Conservation (phyloP, 140 eudicot species). For the Erigeron philadelphicus region DNA sequence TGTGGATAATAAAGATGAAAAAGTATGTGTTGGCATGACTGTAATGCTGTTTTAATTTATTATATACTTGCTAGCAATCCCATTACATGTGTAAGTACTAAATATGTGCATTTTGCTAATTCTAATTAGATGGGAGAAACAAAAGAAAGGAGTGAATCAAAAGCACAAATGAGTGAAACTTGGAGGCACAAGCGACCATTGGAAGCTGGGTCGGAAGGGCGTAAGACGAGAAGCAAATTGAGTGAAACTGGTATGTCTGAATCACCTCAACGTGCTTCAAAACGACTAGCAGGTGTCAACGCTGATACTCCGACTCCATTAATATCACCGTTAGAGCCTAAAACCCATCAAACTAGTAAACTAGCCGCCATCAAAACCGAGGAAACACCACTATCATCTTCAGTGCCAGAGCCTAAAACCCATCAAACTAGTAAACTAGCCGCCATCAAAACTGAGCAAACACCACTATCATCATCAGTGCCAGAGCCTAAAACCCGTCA, state of each 20-base stretch:
- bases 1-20: constrained; percentile 18
- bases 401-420: constrained; percentile 13
- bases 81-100: background rate
- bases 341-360: constrained; percentile 21
- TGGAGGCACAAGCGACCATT: constrained; percentile 26
- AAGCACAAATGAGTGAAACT: constrained; percentile 24
- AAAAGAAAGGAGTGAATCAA: constrained; percentile 19
- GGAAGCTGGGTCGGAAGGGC: constrained; percentile 18
- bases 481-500: constrained; percentile 20
- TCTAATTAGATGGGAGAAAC: constrained; percentile 15
- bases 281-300: constrained; percentile 48
- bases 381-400: background rate
- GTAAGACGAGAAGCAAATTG: constrained; percentile 19
- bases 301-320: constrained; percentile 10
- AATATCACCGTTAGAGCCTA: background rate
- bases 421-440: constrained; percentile 20
- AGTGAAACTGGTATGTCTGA: constrained; percentile 23
- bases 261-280: constrained; percentile 50
- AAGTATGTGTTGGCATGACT: constrained; percentile 23
- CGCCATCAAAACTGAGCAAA: background rate
- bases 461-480: background rate
- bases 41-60: constrained; percentile 23
- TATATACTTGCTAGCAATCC: background rate
- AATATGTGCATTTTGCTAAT: background rate
- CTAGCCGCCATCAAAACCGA: constrained; percentile 4